A percentile compares a stretch with the other conserved stretches of the same genome.
Evolutionary conservation across 805 yeast genomes (phyloP).

Genomic region (Kregervanrija fluxuum): DNA sequence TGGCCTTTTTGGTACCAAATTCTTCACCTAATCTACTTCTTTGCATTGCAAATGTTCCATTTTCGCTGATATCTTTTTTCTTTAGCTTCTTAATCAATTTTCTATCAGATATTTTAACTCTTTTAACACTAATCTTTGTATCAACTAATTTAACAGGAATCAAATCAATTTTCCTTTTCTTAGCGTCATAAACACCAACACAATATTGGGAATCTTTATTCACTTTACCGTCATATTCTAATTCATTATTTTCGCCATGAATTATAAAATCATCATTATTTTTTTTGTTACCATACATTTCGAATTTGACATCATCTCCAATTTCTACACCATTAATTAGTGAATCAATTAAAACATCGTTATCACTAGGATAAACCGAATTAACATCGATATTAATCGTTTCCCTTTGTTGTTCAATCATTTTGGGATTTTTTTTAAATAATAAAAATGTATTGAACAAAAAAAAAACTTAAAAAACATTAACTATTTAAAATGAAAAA

Average conservation of each 20-base stretch:
- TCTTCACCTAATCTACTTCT: constrained; percentile 89
- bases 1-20: constrained; percentile 95
- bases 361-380: no score
- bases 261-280: constrained; percentile 20
- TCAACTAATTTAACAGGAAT: constrained; percentile 18
- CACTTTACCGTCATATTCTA: constrained; percentile 65
- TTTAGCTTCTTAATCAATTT: constrained; percentile 7
- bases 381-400: no score
- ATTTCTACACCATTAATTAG: no score
- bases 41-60: constrained; percentile 29
- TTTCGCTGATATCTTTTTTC: constrained; percentile 4
- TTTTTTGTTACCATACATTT: background rate
- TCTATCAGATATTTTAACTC: constrained; percentile 7
- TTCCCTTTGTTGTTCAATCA: background rate
- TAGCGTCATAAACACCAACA: constrained; percentile 72
- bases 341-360: no score
- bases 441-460: background rate
- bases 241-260: constrained; percentile 71
- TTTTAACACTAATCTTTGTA: constrained; percentile 31
- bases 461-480: no score
- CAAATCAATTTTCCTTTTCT: constrained; percentile 55
- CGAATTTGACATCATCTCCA: no score
- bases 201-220: constrained; percentile 46
- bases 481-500: background rate
- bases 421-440: background rate